Evolutionary conservation across 345 rosid genomes (phyloP).

Genomic region (Aquilaria sinensis): DNA sequence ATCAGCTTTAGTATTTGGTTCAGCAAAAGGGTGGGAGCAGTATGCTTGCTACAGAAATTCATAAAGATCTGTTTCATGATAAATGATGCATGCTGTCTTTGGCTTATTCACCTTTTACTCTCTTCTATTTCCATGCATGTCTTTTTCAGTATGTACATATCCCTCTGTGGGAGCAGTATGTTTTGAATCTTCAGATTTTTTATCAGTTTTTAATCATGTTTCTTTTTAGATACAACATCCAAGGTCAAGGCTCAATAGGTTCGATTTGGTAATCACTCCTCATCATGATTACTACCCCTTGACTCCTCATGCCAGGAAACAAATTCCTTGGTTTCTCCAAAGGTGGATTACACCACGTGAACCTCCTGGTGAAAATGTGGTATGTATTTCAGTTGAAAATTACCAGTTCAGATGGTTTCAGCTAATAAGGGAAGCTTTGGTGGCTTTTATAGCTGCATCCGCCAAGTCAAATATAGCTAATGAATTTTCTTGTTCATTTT

Average conservation of each 20-base stretch:
- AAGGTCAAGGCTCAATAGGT: constrained; percentile 56
- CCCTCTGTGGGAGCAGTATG: too few relatives aligned
- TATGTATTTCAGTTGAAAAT: constrained; percentile 31
- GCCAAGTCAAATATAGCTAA: too few relatives aligned
- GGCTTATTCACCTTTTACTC: too few relatives aligned
- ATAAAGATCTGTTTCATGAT: too few relatives aligned
- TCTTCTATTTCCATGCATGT: too few relatives aligned
- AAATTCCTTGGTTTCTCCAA: constrained; percentile 64
- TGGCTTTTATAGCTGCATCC: not conserved
- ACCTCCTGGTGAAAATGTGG: constrained; percentile 75
- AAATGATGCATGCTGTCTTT: too few relatives aligned
- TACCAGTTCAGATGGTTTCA: constrained; percentile 11
- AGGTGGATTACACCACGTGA: constrained; percentile 78
- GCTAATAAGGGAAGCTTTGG: not conserved
- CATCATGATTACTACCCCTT: constrained; percentile 76
- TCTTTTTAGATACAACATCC: constrained; percentile 89
- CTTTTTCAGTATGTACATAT: too few relatives aligned
- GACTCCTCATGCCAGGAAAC: constrained; percentile 63
- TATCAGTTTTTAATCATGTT: too few relatives aligned
- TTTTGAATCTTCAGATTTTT: too few relatives aligned
- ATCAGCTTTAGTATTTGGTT: not conserved
- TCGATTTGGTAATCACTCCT: constrained; percentile 90
- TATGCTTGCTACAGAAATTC: too few relatives aligned
- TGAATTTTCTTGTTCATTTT: too few relatives aligned
- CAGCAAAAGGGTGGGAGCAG: not conserved